A percentile compares a stretch with the other conserved stretches of the same genome.
Evolutionary conservation across 805 yeast species (phyloP).

Genomic region (Candida tibetensis): DNA sequence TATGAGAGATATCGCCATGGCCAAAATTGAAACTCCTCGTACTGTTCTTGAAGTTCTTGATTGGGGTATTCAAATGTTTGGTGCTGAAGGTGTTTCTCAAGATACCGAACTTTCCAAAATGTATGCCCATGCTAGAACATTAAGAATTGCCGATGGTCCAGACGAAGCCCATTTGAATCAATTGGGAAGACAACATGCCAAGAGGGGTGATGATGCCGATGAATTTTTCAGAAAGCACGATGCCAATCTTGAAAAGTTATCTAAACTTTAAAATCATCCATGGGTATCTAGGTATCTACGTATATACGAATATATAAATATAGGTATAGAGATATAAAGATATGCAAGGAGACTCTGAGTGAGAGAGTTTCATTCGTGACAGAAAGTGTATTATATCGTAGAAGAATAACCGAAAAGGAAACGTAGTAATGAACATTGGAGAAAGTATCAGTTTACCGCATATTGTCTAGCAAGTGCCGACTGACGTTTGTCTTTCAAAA

Average conservation of each 20-base stretch:
- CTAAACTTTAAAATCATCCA: conserved; percentile 27
- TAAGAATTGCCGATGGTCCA: conserved; percentile 68
- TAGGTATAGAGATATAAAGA: too few species aligned
- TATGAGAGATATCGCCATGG: conserved; percentile 55
- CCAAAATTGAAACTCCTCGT: conserved; percentile 61
- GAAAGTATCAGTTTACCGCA: too few species aligned
- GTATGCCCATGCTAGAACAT: conserved; percentile 52
- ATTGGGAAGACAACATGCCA: conserved; percentile 48
- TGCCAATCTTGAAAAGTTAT: conserved; percentile 16
- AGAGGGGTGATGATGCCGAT: conserved; percentile 35
- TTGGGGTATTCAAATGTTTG: conserved; percentile 63
- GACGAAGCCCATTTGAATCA: conserved; percentile 64
- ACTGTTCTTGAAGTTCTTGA: conserved; percentile 51
- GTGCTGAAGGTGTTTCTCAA: conserved; percentile 63
- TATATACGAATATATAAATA: too few species aligned
- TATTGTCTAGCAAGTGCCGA: too few species aligned
- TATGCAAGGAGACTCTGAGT: too few species aligned
- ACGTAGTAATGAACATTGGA: too few species aligned
- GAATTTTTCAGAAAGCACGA: conserved; percentile 28
- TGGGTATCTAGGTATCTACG: too few species aligned
- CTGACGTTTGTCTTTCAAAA: too few species aligned
- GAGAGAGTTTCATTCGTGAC: too few species aligned
- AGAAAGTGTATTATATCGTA: too few species aligned
- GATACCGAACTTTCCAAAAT: conserved; percentile 56
- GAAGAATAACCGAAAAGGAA: too few species aligned